Evolutionary conservation across 1,284 basidiomycete genomes (phyloP).

Genomic region (Ceratobasidium sp.): DNA sequence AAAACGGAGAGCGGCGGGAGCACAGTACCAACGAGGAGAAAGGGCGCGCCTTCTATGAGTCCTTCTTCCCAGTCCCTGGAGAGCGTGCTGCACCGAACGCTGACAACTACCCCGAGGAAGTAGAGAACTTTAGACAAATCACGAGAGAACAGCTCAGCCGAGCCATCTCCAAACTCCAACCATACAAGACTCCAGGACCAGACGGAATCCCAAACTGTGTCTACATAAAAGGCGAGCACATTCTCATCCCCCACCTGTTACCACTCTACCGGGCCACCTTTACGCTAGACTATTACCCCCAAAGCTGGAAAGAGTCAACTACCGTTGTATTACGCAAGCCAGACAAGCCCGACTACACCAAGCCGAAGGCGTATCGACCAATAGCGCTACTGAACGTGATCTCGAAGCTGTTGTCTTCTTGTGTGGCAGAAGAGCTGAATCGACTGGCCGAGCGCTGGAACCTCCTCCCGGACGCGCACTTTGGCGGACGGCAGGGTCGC

Average conservation of each 20-base stretch:
- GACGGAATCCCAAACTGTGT: conserved; percentile 59
- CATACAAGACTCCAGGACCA: conserved; percentile 58
- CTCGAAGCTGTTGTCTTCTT: conserved; percentile 32
- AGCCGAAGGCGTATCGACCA: conserved; percentile 46
- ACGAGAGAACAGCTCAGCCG: conserved; percentile 20
- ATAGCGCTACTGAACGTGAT: conserved; percentile 48
- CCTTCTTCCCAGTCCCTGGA: conserved; percentile 48
- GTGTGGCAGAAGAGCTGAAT: conserved; percentile 6
- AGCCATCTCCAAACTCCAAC: conserved; percentile 35
- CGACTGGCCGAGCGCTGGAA: conserved; percentile 22
- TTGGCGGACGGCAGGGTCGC: conserved; percentile 37
- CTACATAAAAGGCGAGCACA: conserved; percentile 52
- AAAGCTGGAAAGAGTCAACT: conserved; percentile 31
- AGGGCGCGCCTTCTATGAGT: conserved; percentile 16
- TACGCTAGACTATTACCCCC: conserved; percentile 30
- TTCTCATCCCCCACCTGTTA: conserved; percentile 54
- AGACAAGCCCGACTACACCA: conserved; percentile 44
- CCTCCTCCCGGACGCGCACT: conserved; percentile 35
- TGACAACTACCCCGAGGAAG: conserved; percentile 2
- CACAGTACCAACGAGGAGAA: conserved; percentile 38
- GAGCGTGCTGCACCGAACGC: not conserved
- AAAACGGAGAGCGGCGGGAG: not conserved
- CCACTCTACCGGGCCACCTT: conserved; percentile 37
- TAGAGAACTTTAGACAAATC: conserved; percentile 6
- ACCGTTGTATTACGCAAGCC: conserved; percentile 46